Evolutionary conservation across 2,329 filamentous ascomycete genomes (phyloP).

Genomic region (Aspergillus quadricinctus): DNA sequence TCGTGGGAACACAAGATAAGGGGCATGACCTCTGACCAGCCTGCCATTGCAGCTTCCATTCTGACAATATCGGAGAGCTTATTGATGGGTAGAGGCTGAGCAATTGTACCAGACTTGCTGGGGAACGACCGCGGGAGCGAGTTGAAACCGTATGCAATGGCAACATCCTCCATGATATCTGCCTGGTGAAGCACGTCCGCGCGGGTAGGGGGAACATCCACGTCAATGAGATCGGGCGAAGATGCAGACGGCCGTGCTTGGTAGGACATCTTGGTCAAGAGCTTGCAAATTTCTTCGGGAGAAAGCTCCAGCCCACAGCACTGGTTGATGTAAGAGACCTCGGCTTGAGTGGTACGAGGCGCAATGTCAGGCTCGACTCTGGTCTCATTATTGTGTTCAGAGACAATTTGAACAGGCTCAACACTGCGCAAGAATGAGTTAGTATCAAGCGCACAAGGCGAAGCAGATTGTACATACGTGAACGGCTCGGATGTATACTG

Average conservation of each 20-base stretch:
- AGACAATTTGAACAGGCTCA: conserved; percentile 88
- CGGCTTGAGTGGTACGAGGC: conserved; percentile 72
- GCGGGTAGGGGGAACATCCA: conserved; percentile 80
- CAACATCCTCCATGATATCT: conserved; percentile 98
- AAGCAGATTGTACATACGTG: conserved; percentile 50
- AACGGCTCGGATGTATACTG: conserved; percentile 82
- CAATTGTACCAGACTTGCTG: conserved; percentile 79
- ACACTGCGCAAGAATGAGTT: conserved; percentile 45
- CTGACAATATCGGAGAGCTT: conserved; percentile 91
- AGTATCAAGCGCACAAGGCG: not conserved
- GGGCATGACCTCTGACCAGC: conserved; percentile 94
- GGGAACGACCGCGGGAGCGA: conserved; percentile 83
- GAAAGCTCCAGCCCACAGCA: conserved; percentile 80
- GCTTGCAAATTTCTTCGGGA: conserved; percentile 68
- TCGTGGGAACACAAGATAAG: conserved; percentile 96
- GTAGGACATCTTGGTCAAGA: conserved; percentile 86
- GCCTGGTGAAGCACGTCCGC: conserved; percentile 95
- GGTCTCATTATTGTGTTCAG: conserved; percentile 81
- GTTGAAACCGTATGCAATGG: conserved; percentile 97
- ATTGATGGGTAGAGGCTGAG: conserved; percentile 83
- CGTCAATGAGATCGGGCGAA: conserved; percentile 68
- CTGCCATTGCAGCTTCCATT: conserved; percentile 83
- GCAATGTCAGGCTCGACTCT: conserved; percentile 75
- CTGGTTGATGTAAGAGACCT: conserved; percentile 88
- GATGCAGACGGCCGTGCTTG: conserved; percentile 69